Evolutionary conservation across 2,329 filamentous ascomycete species (phyloP), one percentile per base, ranked within the genome.

Genomic region (Pezizomycotina sp.): DNA sequence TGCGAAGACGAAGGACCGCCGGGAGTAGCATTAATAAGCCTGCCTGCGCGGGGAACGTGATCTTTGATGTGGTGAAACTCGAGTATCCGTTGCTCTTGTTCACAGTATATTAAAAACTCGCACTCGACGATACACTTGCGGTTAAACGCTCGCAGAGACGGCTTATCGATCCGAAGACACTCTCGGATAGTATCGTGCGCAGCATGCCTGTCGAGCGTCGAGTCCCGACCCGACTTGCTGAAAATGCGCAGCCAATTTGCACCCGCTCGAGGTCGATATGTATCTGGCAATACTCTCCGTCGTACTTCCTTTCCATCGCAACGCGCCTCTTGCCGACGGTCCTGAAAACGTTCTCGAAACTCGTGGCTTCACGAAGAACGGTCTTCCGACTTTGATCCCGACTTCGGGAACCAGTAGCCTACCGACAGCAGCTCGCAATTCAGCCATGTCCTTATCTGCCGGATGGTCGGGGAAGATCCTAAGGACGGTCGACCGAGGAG

Each of bases 211-310:
- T 92, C 83, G 33, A 60, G 53, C 0, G 82, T 92, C 27, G 82
- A 86, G 47, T 92, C 80, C 53, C 89, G 91, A 39, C 83, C 81
- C 50, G 81, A 89, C 54, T 92, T 93, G 6, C 82, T 91, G 53
- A 89, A 92, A 19, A 92, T 86, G 45, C 77, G 74, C 18, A 92
- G 71, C 30, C 63, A 67, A 1, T 39, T 53, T 29, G 9, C 37
- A 10, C 59, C 59, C 31, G 67, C 70, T 6, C 60, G 5, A 79
- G 59, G 51, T 91, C 72, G 24, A 92, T 61, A 50, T 92, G 83
- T 19, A 92, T 71, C 54, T 92, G 83, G 48, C 80, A 91, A 48
- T 89, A 92, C 55, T 92, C 83, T 14, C 49, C 49, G 31, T 52
- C 49, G 25, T 52, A 50, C 27, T 52, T 52, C 27, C 49, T 36